Evolutionary conservation across 2,329 filamentous ascomycete species (phyloP), one percentile per base, ranked within the genome.

Genomic region (Waltergamsia citrina): DNA sequence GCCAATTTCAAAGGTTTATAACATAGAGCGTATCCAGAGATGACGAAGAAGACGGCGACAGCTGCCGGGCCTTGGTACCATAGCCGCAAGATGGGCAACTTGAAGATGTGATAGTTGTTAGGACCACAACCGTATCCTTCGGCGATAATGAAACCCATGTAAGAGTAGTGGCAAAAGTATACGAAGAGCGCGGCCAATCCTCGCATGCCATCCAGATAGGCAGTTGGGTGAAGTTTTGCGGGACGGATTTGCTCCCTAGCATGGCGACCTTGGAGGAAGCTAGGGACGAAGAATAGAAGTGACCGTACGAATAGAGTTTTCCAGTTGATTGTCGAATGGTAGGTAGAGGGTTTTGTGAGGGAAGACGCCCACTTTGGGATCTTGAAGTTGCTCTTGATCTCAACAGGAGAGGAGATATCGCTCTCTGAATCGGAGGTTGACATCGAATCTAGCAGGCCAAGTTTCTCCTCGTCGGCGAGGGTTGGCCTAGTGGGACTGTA

Each of bases 1-100:
- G 58, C 50, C 32, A 69, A 56, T 40, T 63, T 67, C n/a, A 74
- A 44, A 2, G 69, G 66, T 29, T 62, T 62, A 36, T 76, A 63
- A 20, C 66, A 69, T 10, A 80, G 58, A 3, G 72, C 75, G 50
- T 76, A 78, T 15, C 74, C 74, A 1, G 71, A 74, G 29, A 78
- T 70, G 45, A 77, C 66, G 47, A 77, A 78, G 58, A 79, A 79
- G 42, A 76, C 53, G 50, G 66, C 70, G 25, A 78, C 73, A 43
- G 71, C 71, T 0, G 70, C 64, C 4, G 68, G 69, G 1, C 71
- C 72, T 33, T 67, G 66, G 46, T 67, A 75, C 38, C 69, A 57
- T 4, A 76, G 54, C 11, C 71, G 60, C 14, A 76, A 35, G 39
- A 75, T 62, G 7, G 71, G 72, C 2, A 75, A 58, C 45, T 69